phyloP scores from a whole-genome alignment of 2,329 filamentous ascomycete genomes.

The Fusarium proliferatum region DNA sequence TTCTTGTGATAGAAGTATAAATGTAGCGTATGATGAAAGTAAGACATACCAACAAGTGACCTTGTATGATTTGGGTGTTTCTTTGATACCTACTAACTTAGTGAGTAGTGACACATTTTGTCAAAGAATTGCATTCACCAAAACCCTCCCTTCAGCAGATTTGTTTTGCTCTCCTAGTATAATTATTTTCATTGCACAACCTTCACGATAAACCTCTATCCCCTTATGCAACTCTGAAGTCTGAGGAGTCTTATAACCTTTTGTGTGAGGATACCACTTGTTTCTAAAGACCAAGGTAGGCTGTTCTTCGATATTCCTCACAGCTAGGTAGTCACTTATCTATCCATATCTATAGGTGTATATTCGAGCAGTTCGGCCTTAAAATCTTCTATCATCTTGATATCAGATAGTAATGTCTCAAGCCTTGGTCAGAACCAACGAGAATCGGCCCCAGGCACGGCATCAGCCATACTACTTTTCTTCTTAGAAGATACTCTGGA shows the following conservation, averaged over 20 bases:
- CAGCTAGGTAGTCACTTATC: too few species aligned
- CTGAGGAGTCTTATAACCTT: not conserved
- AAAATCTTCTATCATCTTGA: not conserved
- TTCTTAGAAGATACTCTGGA: not conserved
- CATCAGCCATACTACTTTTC: not conserved
- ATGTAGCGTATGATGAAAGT: too few species aligned
- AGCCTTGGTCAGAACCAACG: not conserved
- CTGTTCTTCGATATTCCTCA: not conserved
- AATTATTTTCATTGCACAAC: not conserved
- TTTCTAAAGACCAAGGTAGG: not conserved
- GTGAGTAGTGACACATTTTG: not conserved
- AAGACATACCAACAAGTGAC: not conserved
- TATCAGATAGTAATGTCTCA: not conserved
- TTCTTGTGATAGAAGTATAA: not conserved
- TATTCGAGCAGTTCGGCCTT: not conserved
- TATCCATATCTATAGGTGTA: not conserved
- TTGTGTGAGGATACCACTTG: not conserved
- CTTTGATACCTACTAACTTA: not conserved
- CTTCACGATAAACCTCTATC: not conserved
- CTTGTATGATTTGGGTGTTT: not conserved
- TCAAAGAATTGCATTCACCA: not conserved
- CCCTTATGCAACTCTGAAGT: not conserved
- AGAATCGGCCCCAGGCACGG: too few species aligned
- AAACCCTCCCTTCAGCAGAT: too few species aligned
- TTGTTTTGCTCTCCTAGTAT: not conserved